phyloP scores from a whole-genome alignment of 2,329 filamentous ascomycete species.

The Anisogramma anomala region DNA sequence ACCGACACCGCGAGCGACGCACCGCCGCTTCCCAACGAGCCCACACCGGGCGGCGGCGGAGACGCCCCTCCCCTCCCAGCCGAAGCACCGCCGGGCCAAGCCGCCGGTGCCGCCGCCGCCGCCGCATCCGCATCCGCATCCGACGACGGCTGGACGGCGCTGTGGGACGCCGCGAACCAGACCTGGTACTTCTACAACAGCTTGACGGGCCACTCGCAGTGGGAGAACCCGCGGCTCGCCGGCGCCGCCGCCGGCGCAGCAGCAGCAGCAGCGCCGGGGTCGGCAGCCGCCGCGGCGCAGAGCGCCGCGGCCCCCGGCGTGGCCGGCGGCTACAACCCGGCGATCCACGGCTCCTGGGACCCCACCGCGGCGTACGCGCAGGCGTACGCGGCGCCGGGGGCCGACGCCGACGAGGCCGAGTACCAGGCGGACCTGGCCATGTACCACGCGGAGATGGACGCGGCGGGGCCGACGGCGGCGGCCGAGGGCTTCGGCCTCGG shows the following conservation, averaged over 20 bases:
- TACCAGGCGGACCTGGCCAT: slow-evolving; percentile 20
- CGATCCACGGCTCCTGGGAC: slow-evolving; percentile 93
- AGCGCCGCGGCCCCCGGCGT: slow-evolving; percentile 27
- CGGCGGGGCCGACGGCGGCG: slow-evolving; percentile 27
- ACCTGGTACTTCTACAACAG: slow-evolving; percentile 80
- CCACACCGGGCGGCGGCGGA: not conserved
- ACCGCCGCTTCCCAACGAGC: slow-evolving; percentile 12
- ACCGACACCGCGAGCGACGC: not conserved
- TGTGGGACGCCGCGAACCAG: slow-evolving; percentile 59
- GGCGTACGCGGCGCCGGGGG: slow-evolving; percentile 29
- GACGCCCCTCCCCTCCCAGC: slow-evolving; percentile 29
- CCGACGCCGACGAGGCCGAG: slow-evolving; percentile 24
- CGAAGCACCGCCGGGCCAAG: slow-evolving; percentile 32
- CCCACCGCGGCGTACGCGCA: slow-evolving; percentile 90
- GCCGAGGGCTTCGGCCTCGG: slow-evolving; percentile 27
- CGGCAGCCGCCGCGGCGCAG: slow-evolving; percentile 18
- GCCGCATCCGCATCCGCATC: slow-evolving; percentile 30
- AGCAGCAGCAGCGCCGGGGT: slow-evolving; percentile 19
- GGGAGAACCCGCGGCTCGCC: slow-evolving; percentile 74
- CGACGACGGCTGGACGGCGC: slow-evolving; percentile 67
- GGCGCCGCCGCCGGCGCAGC: slow-evolving; percentile 25
- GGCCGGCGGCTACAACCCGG: slow-evolving; percentile 80
- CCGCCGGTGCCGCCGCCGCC: slow-evolving; percentile 20
- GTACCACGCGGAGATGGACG: slow-evolving; percentile 28
- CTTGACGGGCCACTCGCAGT: slow-evolving; percentile 63